A percentile compares a stretch with the other conserved stretches of the same genome.
Evolutionary conservation across 139 green algal species (phyloP).

Genomic region (Choricystis sp.): DNA sequence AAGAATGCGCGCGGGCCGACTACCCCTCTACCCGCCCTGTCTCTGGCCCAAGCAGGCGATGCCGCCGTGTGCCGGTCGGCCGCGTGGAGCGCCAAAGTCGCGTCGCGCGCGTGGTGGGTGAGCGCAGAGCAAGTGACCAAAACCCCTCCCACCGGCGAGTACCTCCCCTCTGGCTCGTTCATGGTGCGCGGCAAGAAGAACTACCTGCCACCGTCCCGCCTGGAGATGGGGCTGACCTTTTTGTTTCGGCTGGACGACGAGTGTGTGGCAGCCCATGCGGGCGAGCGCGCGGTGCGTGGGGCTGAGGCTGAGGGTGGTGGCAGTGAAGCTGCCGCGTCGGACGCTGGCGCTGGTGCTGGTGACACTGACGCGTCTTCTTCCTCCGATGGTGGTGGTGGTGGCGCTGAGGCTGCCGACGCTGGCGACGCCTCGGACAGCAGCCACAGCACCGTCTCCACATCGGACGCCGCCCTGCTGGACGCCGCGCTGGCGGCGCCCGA

Average conservation of each 20-base stretch:
- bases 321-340: background rate
- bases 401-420: background rate
- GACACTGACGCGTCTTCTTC: background rate
- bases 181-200: slow-evolving; percentile 92
- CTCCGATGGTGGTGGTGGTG: slow-evolving; percentile 2
- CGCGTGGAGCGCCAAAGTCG: slow-evolving; percentile 84
- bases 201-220: slow-evolving; percentile 73
- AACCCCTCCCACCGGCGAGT: slow-evolving; percentile 81
- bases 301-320: slow-evolving; percentile 1
- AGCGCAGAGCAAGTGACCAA: slow-evolving; percentile 85
- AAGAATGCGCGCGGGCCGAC: slow-evolving; percentile 43
- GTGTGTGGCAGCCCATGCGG: slow-evolving; percentile 55
- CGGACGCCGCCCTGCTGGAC: background rate
- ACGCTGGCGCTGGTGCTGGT: background rate
- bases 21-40: slow-evolving; percentile 46
- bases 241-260: slow-evolving; percentile 64
- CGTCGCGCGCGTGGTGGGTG: slow-evolving; percentile 90
- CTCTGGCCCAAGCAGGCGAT: slow-evolving; percentile 58
- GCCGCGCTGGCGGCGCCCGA: background rate
- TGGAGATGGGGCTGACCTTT: slow-evolving; percentile 85
- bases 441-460: background rate
- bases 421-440: background rate
- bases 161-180: slow-evolving; percentile 76
- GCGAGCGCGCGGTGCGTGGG: slow-evolving; percentile 46
- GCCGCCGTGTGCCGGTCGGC: slow-evolving; percentile 70